Percentiles rank a stretch among this genome's conserved stretches.
phyloP scores from a whole-genome alignment of 257 asterid species.

The Voacanga thouarsii region DNA sequence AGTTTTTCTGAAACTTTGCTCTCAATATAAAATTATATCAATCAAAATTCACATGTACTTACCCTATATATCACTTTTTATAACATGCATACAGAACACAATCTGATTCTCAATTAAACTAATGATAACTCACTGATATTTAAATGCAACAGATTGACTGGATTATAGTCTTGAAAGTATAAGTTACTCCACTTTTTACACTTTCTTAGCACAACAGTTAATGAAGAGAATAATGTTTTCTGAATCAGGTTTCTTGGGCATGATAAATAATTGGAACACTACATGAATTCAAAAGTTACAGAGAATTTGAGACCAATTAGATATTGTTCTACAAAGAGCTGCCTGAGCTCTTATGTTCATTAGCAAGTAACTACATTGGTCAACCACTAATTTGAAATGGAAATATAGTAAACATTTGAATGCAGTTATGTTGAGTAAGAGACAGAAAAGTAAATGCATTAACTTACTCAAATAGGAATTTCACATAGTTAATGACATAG shows the following conservation, averaged over 20 bases:
- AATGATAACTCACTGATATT: neutral
- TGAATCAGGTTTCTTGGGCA: neutral
- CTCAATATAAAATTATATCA: neutral
- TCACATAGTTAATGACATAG: slow-evolving; percentile 97
- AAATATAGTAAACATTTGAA: neutral
- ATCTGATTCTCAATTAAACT: neutral
- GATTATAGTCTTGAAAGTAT: neutral
- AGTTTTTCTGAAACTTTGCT: too few species aligned
- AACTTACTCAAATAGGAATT: slow-evolving; percentile 96
- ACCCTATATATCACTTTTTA: neutral
- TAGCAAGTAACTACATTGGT: neutral
- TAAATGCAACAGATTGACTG: neutral
- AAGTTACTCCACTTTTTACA: neutral
- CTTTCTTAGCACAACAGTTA: neutral
- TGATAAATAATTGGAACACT: neutral
- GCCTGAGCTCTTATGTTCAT: neutral
- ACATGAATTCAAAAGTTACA: neutral
- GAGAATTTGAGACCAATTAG: neutral
- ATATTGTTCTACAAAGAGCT: neutral
- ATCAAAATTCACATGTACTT: neutral
- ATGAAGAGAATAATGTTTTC: neutral
- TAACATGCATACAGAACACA: neutral
- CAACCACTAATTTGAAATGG: neutral
- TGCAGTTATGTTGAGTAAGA: neutral
- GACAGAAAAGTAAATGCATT: neutral